These are phyloP conservation scores for Fonsecaea pedrosoi DNA, from an alignment of 2,329 filamentous ascomycete species.

Conservation along the genomic window DNA sequence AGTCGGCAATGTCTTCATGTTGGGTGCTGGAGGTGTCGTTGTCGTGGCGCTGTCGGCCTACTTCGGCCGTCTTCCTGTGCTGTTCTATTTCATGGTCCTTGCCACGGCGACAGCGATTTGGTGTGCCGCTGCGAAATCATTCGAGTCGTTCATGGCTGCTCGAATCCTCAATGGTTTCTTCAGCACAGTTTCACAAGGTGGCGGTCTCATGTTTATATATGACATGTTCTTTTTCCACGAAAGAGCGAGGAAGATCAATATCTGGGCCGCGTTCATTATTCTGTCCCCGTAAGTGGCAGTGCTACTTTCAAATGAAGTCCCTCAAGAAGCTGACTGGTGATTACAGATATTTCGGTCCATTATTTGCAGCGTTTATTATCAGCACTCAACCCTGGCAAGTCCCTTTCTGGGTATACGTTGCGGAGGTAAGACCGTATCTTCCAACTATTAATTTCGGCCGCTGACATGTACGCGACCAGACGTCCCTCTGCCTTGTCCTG, in stretches of 20 bases:
- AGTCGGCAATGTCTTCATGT: slow-evolving; percentile 54
- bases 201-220: slow-evolving; percentile 54
- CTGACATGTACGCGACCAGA: slow-evolving; percentile 17
- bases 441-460: too few relatives aligned
- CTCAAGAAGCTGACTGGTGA: not conserved
- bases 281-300: slow-evolving; percentile 35
- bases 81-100: slow-evolving; percentile 49
- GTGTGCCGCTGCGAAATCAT: slow-evolving; percentile 47
- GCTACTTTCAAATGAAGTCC: not conserved
- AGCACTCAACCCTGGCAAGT: slow-evolving; percentile 47
- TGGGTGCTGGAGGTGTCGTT: slow-evolving; percentile 51
- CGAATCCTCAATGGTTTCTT: slow-evolving; percentile 56
- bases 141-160: slow-evolving; percentile 51
- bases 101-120: slow-evolving; percentile 50
- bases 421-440: slow-evolving; percentile 33
- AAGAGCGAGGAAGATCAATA: slow-evolving; percentile 50
- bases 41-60: slow-evolving; percentile 51
- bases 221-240: slow-evolving; percentile 53
- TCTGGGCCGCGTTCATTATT: slow-evolving; percentile 48
- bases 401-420: slow-evolving; percentile 48
- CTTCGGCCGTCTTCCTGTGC: slow-evolving; percentile 53
- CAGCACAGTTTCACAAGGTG: slow-evolving; percentile 50
- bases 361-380: slow-evolving; percentile 48
- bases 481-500: slow-evolving; percentile 44
- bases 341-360: slow-evolving; percentile 38